Conservation (phyloP, 345 rosid species). For the Geranium rotundifolium region DNA sequence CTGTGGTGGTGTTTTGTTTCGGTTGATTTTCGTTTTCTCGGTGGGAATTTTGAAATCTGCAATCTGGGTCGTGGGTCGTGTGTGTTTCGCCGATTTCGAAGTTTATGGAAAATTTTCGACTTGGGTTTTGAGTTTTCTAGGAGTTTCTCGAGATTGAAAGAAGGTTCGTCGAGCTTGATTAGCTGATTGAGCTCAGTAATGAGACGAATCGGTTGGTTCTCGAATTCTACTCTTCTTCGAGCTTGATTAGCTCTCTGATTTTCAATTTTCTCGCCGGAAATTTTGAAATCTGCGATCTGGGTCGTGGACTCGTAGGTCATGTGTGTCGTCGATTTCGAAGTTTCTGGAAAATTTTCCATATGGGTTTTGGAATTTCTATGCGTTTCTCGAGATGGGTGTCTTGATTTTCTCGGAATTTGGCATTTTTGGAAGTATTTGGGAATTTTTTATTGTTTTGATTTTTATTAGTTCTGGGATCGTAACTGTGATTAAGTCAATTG, state of each 20-base stretch:
- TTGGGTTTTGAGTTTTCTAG: background rate
- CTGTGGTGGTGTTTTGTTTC: too few species aligned
- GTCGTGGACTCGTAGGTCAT: background rate
- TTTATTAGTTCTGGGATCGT: background rate
- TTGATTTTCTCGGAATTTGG: background rate
- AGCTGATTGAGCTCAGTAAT: too few species aligned
- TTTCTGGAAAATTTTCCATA: background rate
- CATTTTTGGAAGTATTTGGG: background rate
- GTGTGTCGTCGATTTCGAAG: background rate
- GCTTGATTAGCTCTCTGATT: too few species aligned
- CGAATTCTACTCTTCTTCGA: too few species aligned
- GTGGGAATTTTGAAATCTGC: background rate
- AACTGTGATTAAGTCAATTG: conserved; percentile 1
- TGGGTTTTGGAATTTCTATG: background rate
- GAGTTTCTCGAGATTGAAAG: background rate
- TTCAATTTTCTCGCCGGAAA: background rate
- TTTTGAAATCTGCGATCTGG: background rate
- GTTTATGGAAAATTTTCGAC: background rate
- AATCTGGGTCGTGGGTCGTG: background rate
- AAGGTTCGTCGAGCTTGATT: too few species aligned
- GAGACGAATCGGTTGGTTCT: too few species aligned
- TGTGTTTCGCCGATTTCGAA: background rate
- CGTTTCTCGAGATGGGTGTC: background rate
- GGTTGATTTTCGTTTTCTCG: background rate
- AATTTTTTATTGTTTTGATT: too few species aligned